Percentiles rank a stretch among this genome's conserved stretches.
Evolutionary conservation across 1,284 basidiomycete genomes (phyloP).

Genomic region (Inonotus obliquus): DNA sequence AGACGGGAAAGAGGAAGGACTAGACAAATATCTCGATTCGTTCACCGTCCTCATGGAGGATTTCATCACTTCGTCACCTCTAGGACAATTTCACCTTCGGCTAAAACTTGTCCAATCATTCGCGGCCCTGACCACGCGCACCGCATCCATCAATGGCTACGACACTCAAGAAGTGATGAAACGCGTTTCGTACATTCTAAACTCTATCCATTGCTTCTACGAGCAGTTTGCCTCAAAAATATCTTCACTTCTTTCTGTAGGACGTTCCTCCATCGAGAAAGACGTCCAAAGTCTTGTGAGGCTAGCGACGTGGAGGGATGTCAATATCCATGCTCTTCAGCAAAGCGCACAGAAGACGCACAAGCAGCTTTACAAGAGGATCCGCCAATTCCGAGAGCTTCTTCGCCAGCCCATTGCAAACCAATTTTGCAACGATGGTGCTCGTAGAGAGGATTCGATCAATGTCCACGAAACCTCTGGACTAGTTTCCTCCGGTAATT

Average conservation of each 20-base stretch:
- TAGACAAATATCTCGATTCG: constrained; percentile 56
- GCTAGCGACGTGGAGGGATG: constrained; percentile 96
- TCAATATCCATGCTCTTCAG: constrained; percentile 93
- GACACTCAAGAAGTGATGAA: constrained; percentile 30
- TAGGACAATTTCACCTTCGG: constrained; percentile 80
- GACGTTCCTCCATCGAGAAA: constrained; percentile 69
- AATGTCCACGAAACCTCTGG: too few relatives aligned
- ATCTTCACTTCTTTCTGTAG: constrained; percentile 45
- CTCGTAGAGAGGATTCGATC: neutral
- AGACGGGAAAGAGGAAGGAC: constrained; percentile 31
- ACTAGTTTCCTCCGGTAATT: too few relatives aligned
- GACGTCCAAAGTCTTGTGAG: constrained; percentile 87
- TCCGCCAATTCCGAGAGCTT: constrained; percentile 90
- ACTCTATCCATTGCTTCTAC: constrained; percentile 64
- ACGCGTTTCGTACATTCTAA: constrained; percentile 7
- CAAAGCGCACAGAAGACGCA: constrained; percentile 91
- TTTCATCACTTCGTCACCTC: constrained; percentile 73
- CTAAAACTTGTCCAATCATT: constrained; percentile 73
- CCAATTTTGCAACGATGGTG: neutral
- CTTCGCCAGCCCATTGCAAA: constrained; percentile 66
- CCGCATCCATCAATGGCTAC: constrained; percentile 29
- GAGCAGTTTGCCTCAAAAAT: constrained; percentile 56
- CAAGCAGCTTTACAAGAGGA: constrained; percentile 85
- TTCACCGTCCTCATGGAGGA: constrained; percentile 80
- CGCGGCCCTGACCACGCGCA: constrained; percentile 39